Evolutionary conservation across 352 stramenopile species (phyloP).

Genomic region (Thalassiosira mediterranea): DNA sequence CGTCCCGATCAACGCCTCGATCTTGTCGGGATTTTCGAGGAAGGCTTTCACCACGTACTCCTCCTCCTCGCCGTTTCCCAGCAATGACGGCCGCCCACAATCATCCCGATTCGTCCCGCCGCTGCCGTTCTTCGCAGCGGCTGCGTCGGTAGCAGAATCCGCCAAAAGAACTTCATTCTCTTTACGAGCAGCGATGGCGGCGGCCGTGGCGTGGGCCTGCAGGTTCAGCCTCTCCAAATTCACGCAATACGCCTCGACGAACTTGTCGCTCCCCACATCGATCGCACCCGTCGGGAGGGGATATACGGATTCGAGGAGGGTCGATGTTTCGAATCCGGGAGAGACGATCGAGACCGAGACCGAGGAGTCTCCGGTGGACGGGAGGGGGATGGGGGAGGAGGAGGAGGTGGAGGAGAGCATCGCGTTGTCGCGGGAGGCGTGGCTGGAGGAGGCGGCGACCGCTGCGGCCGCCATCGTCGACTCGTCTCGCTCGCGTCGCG

Average conservation of each 20-base stretch:
- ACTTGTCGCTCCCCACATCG: slow-evolving; percentile 32
- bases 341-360: too few relatives aligned
- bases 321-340: slow-evolving; percentile 32
- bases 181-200: not conserved
- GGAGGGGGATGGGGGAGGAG: too few relatives aligned
- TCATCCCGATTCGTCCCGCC: not conserved
- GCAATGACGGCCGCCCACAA: not conserved
- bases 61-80: not conserved
- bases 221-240: slow-evolving; percentile 47
- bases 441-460: too few relatives aligned
- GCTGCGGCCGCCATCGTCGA: too few relatives aligned
- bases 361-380: too few relatives aligned
- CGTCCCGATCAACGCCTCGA: slow-evolving; percentile 33
- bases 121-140: not conserved
- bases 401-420: too few relatives aligned
- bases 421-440: too few relatives aligned
- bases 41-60: slow-evolving; percentile 52
- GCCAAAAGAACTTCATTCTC: slow-evolving; percentile 1
- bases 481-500: too few relatives aligned
- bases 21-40: slow-evolving; percentile 25
- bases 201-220: slow-evolving; percentile 35
- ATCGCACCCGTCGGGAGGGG: not conserved
- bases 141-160: too few relatives aligned
- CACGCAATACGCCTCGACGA: slow-evolving; percentile 42
- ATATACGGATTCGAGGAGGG: slow-evolving; percentile 35